Evolutionary conservation across 768 basidiomycete species (phyloP).

Genomic region (Chalciporus piperatus): DNA sequence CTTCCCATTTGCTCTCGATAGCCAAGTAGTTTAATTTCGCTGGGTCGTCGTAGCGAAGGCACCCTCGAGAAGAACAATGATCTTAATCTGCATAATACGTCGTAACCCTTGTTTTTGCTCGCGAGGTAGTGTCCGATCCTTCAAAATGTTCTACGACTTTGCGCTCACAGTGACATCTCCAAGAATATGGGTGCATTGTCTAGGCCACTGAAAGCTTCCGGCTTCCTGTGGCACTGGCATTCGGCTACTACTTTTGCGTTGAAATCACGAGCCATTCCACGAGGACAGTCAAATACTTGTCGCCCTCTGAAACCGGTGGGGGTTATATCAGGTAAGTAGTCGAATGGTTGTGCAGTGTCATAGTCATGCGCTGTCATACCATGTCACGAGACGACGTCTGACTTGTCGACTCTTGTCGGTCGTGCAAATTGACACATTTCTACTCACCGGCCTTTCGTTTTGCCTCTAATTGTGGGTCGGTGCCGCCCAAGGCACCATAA

Average conservation of each 20-base stretch:
- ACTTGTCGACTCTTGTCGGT: too few species aligned
- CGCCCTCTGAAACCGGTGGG: too few species aligned
- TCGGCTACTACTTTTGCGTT: constrained; percentile 1
- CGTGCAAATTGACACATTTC: too few species aligned
- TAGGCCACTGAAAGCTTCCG: constrained; percentile 7
- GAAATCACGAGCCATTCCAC: constrained; percentile 15
- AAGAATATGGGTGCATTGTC: not conserved
- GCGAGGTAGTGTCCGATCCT: not conserved
- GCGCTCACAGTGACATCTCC: not conserved
- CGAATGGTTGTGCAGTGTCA: too few species aligned
- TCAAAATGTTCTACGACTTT: not conserved
- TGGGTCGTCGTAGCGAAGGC: not conserved
- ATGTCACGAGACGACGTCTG: too few species aligned
- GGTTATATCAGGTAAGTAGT: too few species aligned
- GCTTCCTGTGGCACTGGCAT: not conserved
- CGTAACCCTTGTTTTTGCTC: not conserved
- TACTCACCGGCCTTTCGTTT: too few species aligned
- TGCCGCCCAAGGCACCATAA: too few species aligned
- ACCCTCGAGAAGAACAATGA: not conserved
- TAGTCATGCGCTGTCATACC: too few species aligned
- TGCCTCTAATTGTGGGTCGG: too few species aligned
- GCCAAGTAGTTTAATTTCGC: not conserved
- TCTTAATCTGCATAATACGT: not conserved
- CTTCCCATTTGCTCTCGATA: too few species aligned
- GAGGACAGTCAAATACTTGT: too few species aligned